Percentiles rank a stretch among this genome's conserved stretches.
These are phyloP conservation scores for Taxillus chinensis DNA, from an alignment of 164 flowering plant genomes.

Conservation along the genomic window DNA sequence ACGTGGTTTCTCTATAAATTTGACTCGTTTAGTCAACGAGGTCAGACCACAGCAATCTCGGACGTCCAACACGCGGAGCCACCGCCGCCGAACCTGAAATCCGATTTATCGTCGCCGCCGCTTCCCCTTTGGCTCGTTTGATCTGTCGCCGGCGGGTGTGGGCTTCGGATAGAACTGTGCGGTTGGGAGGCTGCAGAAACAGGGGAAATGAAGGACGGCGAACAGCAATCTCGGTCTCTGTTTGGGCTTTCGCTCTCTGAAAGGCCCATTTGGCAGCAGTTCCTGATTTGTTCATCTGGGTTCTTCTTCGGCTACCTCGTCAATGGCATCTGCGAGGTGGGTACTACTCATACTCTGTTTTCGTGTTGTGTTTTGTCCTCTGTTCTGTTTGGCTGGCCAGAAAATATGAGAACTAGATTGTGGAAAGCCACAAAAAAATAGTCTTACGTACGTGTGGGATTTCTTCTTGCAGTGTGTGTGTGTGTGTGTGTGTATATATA, in stretches of 20 bases:
- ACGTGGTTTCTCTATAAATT: no score
- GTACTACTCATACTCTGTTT: not conserved
- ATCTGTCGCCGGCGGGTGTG: no score
- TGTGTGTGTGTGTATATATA: no score
- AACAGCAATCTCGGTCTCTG: slow-evolving; percentile 59
- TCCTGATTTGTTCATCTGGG: slow-evolving; percentile 79
- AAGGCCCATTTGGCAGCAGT: slow-evolving; percentile 71
- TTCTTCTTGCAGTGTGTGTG: no score
- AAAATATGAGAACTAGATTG: not conserved
- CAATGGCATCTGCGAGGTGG: slow-evolving; percentile 92
- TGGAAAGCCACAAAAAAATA: not conserved
- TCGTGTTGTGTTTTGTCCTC: not conserved
- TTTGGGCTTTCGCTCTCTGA: slow-evolving; percentile 67
- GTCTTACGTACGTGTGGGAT: no score
- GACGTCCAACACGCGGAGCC: no score
- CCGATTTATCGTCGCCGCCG: no score
- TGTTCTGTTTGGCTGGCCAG: not conserved
- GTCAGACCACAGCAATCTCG: no score
- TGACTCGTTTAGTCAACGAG: no score
- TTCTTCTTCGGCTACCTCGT: slow-evolving; percentile 95
- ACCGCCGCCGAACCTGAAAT: no score
- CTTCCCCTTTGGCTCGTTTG: no score
- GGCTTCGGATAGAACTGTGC: no score
- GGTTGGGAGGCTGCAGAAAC: not conserved
- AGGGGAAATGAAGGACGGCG: slow-evolving; percentile 6